These are phyloP conservation scores for Russula foetens DNA, from an alignment of 768 basidiomycete genomes.

Conservation along the genomic window DNA sequence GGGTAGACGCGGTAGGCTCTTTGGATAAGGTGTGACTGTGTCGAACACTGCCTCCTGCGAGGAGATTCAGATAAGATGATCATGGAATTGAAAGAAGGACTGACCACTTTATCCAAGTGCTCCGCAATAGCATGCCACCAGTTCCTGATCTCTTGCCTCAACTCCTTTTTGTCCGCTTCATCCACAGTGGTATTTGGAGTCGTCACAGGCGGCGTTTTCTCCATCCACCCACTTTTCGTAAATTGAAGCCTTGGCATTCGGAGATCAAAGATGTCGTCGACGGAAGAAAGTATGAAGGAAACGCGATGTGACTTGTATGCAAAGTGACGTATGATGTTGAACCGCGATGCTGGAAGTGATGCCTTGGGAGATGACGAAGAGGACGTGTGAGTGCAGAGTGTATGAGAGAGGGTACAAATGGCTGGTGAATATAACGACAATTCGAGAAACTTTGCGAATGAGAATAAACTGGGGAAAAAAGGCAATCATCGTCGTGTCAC, in stretches of 20 bases:
- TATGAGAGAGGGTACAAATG: conserved; percentile 24
- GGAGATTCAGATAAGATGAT: background rate
- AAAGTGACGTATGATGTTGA: conserved; percentile 37
- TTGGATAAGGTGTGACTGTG: conserved; percentile 27
- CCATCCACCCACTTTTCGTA: conserved; percentile 24
- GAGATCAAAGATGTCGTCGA: conserved; percentile 55
- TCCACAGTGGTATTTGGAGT: conserved; percentile 1
- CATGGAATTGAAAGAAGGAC: conserved; percentile 17
- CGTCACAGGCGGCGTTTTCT: conserved; percentile 12
- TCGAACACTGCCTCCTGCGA: conserved; percentile 38
- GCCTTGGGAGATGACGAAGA: conserved; percentile 18
- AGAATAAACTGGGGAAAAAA: conserved; percentile 28
- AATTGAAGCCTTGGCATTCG: conserved; percentile 55
- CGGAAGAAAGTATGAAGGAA: conserved; percentile 37
- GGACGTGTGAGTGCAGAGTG: conserved; percentile 13
- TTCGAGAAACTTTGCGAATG: conserved; percentile 39
- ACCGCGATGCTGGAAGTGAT: conserved; percentile 26
- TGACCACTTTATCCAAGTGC: conserved; percentile 51
- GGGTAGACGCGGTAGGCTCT: conserved; percentile 52
- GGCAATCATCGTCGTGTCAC: conserved; percentile 27
- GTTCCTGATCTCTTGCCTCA: conserved; percentile 51
- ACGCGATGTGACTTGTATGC: conserved; percentile 30
- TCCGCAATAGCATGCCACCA: conserved; percentile 64
- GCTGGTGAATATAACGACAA: conserved; percentile 24
- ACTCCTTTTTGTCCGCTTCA: conserved; percentile 36